Percentiles rank a stretch among this genome's conserved stretches.
Conservation (phyloP, 495 filamentous ascomycete species). For the Podospora fimiseda region DNA sequence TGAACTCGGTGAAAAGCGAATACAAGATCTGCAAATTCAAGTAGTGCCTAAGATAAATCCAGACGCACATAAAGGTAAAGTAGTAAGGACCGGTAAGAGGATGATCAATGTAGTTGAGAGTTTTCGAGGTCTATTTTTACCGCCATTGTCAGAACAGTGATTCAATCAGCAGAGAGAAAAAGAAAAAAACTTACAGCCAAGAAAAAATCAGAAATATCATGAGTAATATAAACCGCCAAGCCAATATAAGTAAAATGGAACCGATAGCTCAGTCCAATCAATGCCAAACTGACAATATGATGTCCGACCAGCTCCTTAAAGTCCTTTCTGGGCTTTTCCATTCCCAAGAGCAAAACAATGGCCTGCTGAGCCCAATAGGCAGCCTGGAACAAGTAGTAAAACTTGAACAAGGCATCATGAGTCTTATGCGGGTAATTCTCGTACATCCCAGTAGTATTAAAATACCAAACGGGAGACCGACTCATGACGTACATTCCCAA, state of each 20-base stretch:
- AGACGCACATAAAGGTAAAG: constrained; percentile 70
- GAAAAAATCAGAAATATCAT: constrained; percentile 96
- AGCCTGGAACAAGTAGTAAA: constrained; percentile 93
- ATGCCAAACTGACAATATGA: constrained; percentile 83
- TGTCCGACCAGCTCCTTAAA: constrained; percentile 93
- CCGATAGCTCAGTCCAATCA: constrained; percentile 86
- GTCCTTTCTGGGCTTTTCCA: constrained; percentile 95
- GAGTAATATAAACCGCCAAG: constrained; percentile 93
- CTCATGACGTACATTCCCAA: constrained; percentile 90
- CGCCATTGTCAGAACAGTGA: not conserved
- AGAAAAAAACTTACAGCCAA: constrained; percentile 63
- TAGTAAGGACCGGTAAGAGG: constrained; percentile 75
- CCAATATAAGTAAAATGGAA: constrained; percentile 99
- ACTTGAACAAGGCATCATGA: constrained; percentile 85
- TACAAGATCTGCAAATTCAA: constrained; percentile 84
- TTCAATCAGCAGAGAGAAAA: not conserved
- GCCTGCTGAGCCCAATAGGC: constrained; percentile 96
- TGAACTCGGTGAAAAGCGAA: constrained; percentile 80
- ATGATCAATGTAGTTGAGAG: constrained; percentile 85
- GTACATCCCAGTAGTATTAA: constrained; percentile 87
- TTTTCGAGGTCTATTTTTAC: constrained; percentile 70
- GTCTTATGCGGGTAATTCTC: constrained; percentile 83
- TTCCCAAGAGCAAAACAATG: constrained; percentile 77
- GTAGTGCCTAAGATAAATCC: constrained; percentile 90
- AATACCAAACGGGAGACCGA: constrained; percentile 91